These are phyloP conservation scores for Saussurea involucrata DNA, from an alignment of 129 eudicot genomes.

Conservation along the genomic window DNA sequence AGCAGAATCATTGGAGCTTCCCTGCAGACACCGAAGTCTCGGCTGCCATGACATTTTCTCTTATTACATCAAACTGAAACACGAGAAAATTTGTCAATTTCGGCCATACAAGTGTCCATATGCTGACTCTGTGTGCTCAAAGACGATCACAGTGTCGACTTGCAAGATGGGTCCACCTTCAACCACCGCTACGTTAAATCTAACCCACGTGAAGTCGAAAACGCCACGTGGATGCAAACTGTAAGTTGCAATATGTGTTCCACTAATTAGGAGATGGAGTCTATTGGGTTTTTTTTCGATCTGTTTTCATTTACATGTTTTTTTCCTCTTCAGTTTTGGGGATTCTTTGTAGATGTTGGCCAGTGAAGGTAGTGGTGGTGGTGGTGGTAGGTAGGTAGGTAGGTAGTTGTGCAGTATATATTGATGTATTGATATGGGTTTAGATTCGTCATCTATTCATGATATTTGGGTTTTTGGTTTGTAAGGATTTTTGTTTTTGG, in stretches of 20 bases:
- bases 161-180: slow-evolving; percentile 66
- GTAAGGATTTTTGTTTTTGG: no score
- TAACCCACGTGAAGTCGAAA: slow-evolving; percentile 57
- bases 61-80: slow-evolving; percentile 49
- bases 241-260: slow-evolving; percentile 33
- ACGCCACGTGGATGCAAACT: slow-evolving; percentile 65
- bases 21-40: slow-evolving; percentile 47
- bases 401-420: no score
- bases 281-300: no score
- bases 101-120: slow-evolving; percentile 64
- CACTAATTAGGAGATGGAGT: no score
- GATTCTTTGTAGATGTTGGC: no score
- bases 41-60: slow-evolving; percentile 58
- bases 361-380: no score
- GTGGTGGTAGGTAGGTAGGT: no score
- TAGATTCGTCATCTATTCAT: no score
- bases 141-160: slow-evolving; percentile 56
- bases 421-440: no score
- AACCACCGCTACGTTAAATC: slow-evolving; percentile 62
- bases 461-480: no score
- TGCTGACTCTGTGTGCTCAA: slow-evolving; percentile 59
- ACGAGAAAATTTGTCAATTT: slow-evolving; percentile 48
- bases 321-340: no score
- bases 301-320: no score
- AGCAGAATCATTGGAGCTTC: slow-evolving; percentile 56